These are phyloP conservation scores for Lipomyces starkeyi DNA, from an alignment of 805 yeast genomes.

Conservation along the genomic window DNA sequence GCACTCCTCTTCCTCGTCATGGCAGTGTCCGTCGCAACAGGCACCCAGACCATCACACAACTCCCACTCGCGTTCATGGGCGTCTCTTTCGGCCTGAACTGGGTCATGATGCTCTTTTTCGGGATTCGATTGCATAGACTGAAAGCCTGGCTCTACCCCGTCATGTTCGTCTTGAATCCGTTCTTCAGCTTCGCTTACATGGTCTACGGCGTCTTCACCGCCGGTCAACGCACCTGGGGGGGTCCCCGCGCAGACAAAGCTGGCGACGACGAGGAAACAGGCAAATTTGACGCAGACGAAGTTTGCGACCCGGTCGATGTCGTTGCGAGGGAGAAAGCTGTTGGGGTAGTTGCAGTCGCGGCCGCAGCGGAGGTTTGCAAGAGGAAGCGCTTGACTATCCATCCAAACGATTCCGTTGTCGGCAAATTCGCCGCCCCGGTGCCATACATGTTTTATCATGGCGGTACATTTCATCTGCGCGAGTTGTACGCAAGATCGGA, in stretches of 20 bases:
- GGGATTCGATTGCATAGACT: slow-evolving; percentile 27
- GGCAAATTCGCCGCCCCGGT: slow-evolving; percentile 23
- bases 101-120: slow-evolving; percentile 31
- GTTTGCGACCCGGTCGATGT: slow-evolving; percentile 13
- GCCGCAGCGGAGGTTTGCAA: not conserved
- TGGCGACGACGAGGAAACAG: slow-evolving; percentile 15
- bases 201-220: slow-evolving; percentile 35
- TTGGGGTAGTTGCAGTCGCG: not conserved
- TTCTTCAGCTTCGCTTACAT: slow-evolving; percentile 32
- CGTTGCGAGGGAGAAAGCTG: slow-evolving; percentile 11
- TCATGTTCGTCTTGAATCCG: slow-evolving; percentile 32
- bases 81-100: slow-evolving; percentile 28
- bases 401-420: slow-evolving; percentile 28
- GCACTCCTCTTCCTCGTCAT: slow-evolving; percentile 27
- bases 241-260: slow-evolving; percentile 35
- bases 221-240: slow-evolving; percentile 36
- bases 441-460: slow-evolving; percentile 8
- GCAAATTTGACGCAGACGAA: not conserved
- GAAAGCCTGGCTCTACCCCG: slow-evolving; percentile 33
- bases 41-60: slow-evolving; percentile 11
- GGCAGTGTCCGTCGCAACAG: slow-evolving; percentile 18
- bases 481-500: not conserved
- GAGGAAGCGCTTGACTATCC: slow-evolving; percentile 19
- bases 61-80: slow-evolving; percentile 22
- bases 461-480: slow-evolving; percentile 12